Evolutionary conservation across 805 yeast genomes (phyloP).

Genomic region (Isabelozyma rhagii): DNA sequence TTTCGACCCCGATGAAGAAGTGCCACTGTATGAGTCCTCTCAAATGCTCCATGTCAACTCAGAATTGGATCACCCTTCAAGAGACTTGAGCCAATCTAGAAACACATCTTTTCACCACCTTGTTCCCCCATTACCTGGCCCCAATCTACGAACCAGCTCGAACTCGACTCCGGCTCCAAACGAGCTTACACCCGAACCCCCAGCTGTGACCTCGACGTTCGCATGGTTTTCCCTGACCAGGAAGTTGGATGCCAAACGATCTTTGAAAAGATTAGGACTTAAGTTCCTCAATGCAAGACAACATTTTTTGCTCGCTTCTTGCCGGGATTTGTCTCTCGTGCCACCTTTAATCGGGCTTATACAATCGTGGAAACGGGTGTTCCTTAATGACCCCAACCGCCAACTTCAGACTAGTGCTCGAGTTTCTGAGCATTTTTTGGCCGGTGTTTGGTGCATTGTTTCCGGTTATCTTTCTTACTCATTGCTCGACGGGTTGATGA

Average conservation of each 20-base stretch:
- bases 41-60: slow-evolving; percentile 24
- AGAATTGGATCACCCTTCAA: slow-evolving; percentile 13
- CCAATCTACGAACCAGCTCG: slow-evolving; percentile 1
- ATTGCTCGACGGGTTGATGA: slow-evolving; percentile 83
- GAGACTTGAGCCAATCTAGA: slow-evolving; percentile 1
- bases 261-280: slow-evolving; percentile 59
- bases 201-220: slow-evolving; percentile 3
- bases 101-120: not conserved
- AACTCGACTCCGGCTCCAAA: not conserved
- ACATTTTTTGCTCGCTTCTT: slow-evolving; percentile 71
- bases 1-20: slow-evolving; percentile 30
- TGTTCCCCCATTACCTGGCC: not conserved
- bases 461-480: slow-evolving; percentile 81
- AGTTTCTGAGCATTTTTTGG: slow-evolving; percentile 73
- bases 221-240: slow-evolving; percentile 2
- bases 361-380: slow-evolving; percentile 39
- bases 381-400: slow-evolving; percentile 10
- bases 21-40: slow-evolving; percentile 42
- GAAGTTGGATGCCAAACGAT: slow-evolving; percentile 11
- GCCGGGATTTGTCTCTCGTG: slow-evolving; percentile 72
- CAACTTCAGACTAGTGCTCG: slow-evolving; percentile 48
- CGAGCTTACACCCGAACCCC: not conserved
- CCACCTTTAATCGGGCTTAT: slow-evolving; percentile 60
- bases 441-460: slow-evolving; percentile 92
- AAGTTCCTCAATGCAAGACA: slow-evolving; percentile 71